Evolutionary conservation across 225 moss, liverwort and hornwort species (phyloP).

Genomic region (Sphagnum contortum): DNA sequence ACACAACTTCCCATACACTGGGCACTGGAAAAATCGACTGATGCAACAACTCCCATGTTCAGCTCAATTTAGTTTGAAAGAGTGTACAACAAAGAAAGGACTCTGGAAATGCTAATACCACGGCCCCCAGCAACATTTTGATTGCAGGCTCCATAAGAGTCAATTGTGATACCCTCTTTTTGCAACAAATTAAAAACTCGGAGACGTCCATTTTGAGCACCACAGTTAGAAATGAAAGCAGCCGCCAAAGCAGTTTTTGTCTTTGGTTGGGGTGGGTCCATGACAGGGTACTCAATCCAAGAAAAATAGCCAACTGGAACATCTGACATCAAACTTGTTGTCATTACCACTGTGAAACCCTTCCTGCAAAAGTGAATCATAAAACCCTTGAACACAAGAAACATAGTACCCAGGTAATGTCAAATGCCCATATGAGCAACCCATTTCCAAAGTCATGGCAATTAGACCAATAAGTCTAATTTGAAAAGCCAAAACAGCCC

Average conservation of each 20-base stretch:
- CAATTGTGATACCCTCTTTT: slow-evolving; percentile 44
- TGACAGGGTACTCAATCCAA: slow-evolving; percentile 86
- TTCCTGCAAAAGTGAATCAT: slow-evolving; percentile 11
- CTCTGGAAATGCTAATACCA: slow-evolving; percentile 17
- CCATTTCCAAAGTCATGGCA: neutral
- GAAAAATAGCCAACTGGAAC: slow-evolving; percentile 96
- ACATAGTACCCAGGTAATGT: too few relatives aligned
- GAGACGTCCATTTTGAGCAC: slow-evolving; percentile 78
- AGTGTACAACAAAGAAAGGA: neutral
- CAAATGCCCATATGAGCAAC: neutral
- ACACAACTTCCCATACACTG: too few relatives aligned
- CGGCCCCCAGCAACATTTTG: slow-evolving; percentile 59
- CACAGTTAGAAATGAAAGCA: slow-evolving; percentile 97
- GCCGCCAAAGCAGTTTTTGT: slow-evolving; percentile 50
- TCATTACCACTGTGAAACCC: slow-evolving; percentile 81
- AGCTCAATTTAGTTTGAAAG: neutral
- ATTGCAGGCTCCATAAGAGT: slow-evolving; percentile 77
- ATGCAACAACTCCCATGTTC: neutral
- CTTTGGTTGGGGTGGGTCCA: slow-evolving; percentile 62
- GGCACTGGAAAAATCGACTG: too few relatives aligned
- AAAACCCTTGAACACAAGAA: too few relatives aligned
- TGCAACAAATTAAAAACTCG: slow-evolving; percentile 51
- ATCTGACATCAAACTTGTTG: slow-evolving; percentile 91
- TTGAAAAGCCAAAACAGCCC: too few relatives aligned
- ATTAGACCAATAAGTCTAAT: neutral